Conservation (phyloP, 208 protist genomes). For the Wallacemonas sp. region DNA sequence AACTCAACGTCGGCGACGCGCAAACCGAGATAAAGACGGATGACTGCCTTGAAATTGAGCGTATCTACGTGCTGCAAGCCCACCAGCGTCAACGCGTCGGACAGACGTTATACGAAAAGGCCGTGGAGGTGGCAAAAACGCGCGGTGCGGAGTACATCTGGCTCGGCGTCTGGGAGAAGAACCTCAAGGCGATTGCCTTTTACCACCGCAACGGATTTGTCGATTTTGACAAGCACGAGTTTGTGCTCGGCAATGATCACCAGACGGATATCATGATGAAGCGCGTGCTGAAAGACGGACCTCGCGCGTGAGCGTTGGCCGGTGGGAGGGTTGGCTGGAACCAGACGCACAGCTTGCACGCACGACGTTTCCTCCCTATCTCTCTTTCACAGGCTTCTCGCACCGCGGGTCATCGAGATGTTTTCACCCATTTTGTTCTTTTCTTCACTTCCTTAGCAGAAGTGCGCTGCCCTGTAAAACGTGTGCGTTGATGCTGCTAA, state of each 20-base stretch:
- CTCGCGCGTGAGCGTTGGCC: too few relatives aligned
- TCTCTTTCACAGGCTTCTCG: too few relatives aligned
- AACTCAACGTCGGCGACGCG: background rate
- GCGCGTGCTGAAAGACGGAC: background rate
- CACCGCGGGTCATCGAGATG: too few relatives aligned
- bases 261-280: background rate
- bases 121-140: background rate
- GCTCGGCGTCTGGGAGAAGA: conserved; percentile 1
- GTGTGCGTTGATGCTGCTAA: too few relatives aligned
- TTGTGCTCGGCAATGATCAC: background rate
- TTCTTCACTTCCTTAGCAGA: too few relatives aligned
- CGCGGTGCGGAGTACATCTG: background rate
- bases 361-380: too few relatives aligned
- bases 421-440: too few relatives aligned
- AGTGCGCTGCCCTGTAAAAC: too few relatives aligned
- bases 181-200: background rate
- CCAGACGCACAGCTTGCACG: too few relatives aligned
- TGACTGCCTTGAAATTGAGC: background rate
- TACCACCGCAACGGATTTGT: background rate
- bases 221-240: background rate
- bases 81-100: background rate
- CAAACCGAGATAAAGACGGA: background rate
- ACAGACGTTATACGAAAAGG: background rate
- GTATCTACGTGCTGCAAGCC: background rate
- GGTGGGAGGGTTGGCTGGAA: too few relatives aligned